Conservation (phyloP, 1,284 basidiomycete genomes). For the Termitomyces sp. region DNA sequence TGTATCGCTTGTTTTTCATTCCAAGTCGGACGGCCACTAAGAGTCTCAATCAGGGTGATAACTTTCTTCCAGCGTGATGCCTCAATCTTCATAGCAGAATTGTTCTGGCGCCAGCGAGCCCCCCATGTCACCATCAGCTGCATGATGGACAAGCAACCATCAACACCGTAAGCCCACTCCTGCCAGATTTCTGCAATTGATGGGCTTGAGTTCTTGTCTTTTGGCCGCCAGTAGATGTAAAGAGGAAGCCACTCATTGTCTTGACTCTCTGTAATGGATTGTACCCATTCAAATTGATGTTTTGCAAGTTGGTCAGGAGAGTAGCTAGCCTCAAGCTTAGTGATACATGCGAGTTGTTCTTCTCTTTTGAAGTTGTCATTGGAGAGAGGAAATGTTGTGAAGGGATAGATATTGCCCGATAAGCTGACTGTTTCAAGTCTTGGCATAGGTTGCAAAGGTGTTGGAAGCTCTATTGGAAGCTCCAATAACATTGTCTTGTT, state of each 20-base stretch:
- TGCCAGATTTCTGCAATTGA: not conserved
- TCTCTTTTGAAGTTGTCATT: not conserved
- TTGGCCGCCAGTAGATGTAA: conserved; percentile 1
- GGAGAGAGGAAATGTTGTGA: conserved; percentile 1
- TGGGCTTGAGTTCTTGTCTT: not conserved
- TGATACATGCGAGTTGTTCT: not conserved
- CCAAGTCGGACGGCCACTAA: not conserved
- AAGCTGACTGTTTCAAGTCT: not conserved
- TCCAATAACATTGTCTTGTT: no score
- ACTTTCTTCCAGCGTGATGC: not conserved
- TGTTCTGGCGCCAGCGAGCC: not conserved
- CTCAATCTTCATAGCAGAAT: not conserved
- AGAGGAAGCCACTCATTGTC: not conserved
- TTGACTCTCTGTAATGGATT: not conserved
- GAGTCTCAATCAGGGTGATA: not conserved
- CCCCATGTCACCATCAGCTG: not conserved
- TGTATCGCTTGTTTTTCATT: not conserved
- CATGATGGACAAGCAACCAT: not conserved
- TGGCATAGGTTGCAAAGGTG: no score
- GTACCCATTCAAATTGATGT: not conserved
- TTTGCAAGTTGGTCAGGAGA: not conserved
- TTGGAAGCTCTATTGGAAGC: no score
- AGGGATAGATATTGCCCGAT: not conserved
- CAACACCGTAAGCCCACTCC: not conserved
- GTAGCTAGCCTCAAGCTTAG: not conserved